Base-by-base conservation (phyloP, 352 stramenopile genomes). In the Phytopythium mirpurense region DNA sequence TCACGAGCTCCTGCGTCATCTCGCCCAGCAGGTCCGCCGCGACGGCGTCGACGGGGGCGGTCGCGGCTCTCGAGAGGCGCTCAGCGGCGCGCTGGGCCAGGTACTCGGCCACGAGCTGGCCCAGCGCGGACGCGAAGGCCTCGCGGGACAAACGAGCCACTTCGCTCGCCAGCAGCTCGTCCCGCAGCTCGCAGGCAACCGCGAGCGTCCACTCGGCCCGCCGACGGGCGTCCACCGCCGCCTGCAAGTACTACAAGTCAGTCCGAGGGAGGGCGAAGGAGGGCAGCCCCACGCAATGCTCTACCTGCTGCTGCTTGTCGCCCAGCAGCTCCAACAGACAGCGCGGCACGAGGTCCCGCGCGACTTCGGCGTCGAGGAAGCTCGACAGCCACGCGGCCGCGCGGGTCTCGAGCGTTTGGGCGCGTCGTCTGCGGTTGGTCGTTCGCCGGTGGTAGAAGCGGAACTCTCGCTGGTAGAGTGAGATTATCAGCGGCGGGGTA, bases 271-370 rank as follows among this genome's bases (percentile, higher is more conserved):
- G n/a, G n/a, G 29, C 29, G 29, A 9, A 32, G 29, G 5, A 9
- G 9, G 29, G 5, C 29, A 9, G 9, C 29, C 29, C 9, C 29
- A 9, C 29, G 29, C 5, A 32, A 9, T 10, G 5, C 29, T 32
- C 12, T 62, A 81, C 70, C 66, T 69, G 36, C 2, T 34, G 23
- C 12, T 48, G 41, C 43, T 57, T 68, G 19, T 80, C 65, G 27
- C 59, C 59, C 27, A 81, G 49, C 2, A 74, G 56, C 26, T 76
- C 69, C 14, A 85, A 54, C 57, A 85, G 55, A 27, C 67, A 67
- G 40, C 59, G 54, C 10, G 74, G 66, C 43, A 78, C 47, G 36
- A 76, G 52, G 15, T 50, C 57, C 18, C 26, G 44, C 47, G 38
- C 35, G 35, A 75, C 23, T 43, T 78, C 62, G 12, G 62, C 63